A percentile compares a stretch with the other conserved stretches of the same genome.
Evolutionary conservation across 495 filamentous ascomycete genomes (phyloP).

Genomic region (Penicillium antarcticum): DNA sequence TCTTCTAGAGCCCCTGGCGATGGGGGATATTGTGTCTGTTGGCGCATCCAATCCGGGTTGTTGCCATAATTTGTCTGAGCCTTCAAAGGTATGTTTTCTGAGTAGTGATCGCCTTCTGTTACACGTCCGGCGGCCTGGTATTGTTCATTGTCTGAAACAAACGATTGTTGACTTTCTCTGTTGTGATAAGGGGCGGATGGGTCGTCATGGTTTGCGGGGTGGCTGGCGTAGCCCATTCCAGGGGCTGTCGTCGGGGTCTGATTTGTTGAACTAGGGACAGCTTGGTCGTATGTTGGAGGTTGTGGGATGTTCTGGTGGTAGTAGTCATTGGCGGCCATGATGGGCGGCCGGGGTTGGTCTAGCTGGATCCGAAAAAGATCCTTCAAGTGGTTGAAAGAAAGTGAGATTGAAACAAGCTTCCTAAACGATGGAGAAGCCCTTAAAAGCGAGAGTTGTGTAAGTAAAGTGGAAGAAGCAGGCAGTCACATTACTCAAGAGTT

Average conservation of each 20-base stretch:
- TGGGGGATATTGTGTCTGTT: constrained; percentile 40
- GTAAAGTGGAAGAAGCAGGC: constrained; percentile 11
- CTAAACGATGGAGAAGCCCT: neutral
- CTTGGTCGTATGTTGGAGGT: constrained; percentile 45
- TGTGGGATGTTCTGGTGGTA: constrained; percentile 53
- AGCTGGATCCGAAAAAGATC: neutral
- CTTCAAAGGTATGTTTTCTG: constrained; percentile 52
- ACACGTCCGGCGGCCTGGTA: constrained; percentile 31
- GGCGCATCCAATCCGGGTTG: constrained; percentile 38
- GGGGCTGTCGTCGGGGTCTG: constrained; percentile 23
- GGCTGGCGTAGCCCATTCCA: constrained; percentile 27
- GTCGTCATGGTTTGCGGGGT: constrained; percentile 24
- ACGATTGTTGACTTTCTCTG: constrained; percentile 41
- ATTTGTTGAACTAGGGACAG: constrained; percentile 24
- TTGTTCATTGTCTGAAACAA: constrained; percentile 32
- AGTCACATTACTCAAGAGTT: constrained; percentile 22
- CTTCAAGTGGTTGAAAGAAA: constrained; percentile 2
- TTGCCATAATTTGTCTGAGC: constrained; percentile 30
- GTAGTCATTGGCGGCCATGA: constrained; percentile 83
- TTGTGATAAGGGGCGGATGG: constrained; percentile 32
- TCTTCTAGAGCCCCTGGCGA: constrained; percentile 27
- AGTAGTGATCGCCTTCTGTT: constrained; percentile 42
- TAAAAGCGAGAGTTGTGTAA: constrained; percentile 6
- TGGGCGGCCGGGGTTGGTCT: constrained; percentile 23
- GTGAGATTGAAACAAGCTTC: neutral